Evolutionary conservation across 306 rosid genomes (phyloP), one percentile per base, ranked within the genome.

Genomic region (Cucurbita moschata): DNA sequence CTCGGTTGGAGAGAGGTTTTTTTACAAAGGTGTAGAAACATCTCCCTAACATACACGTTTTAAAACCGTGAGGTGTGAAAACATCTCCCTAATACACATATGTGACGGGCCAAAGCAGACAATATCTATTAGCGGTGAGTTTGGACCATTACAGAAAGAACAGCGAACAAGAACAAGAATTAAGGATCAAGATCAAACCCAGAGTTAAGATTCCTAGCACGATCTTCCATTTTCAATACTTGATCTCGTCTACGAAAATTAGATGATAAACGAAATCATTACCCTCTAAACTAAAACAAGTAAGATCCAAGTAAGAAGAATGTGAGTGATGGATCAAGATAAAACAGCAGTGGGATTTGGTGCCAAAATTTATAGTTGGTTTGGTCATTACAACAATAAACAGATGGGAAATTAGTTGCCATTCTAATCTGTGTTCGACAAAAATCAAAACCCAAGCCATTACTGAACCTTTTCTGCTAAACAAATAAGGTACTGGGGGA

Each of bases 281-380:
- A 16, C 68, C 43, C 46, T 61, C 46, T 15, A 15, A 37, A 37
- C 67, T 14, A 61, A 59, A 66, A 44, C 72, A 43, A 44, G 16
- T 11, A 13, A 21, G 1, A 26, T 37, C 44, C 26, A 43, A 67
- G 54, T 23, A 18, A 37, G 38, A 21, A 67, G 38, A 68, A 13
- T 5, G 1, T 10, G 6, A 7, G 21, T 44, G 10, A 46, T 11
- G 12, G 16, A 47, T 44, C 1, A 68, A 49, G 13, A 0, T 8
- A 26, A 46, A 21, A 18, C 10, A 16, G 4, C 21, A 47, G 7
- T 69, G 30, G 11, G 19, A 49, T 69, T 35, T 40, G 49, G 43
- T 11, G 56, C 42, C 73, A 69, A 23, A 69, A 69, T 47, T 69
- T 69, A 68, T 12, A 47, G 73, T 26, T 69, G 73, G 42, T 69